Evolutionary conservation across 225 moss, liverwort and hornwort genomes (phyloP).

Genomic region (Takakia lepidozioides): DNA sequence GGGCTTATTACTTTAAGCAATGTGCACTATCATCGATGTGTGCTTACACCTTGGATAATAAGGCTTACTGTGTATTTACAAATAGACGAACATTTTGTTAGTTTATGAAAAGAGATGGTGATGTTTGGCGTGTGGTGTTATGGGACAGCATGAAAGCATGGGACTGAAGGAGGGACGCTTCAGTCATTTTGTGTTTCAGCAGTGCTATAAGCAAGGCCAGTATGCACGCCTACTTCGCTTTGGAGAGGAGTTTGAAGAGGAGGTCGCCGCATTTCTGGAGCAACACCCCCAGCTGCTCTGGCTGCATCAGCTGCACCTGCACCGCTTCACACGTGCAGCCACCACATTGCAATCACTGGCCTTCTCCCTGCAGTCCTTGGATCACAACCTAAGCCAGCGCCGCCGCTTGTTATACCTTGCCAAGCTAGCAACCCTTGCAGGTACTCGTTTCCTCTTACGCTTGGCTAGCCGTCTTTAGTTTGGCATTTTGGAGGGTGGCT

Average conservation of each 20-base stretch:
- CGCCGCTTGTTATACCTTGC: slow-evolving; percentile 78
- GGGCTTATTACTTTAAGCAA: too few species aligned
- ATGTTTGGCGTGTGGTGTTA: too few species aligned
- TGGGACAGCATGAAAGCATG: slow-evolving; percentile 91
- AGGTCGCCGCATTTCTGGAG: slow-evolving; percentile 74
- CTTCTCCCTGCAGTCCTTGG: slow-evolving; percentile 43
- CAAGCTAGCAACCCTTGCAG: slow-evolving; percentile 80
- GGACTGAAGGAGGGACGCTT: slow-evolving; percentile 95
- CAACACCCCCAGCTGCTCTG: slow-evolving; percentile 75
- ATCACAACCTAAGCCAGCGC: slow-evolving; percentile 53
- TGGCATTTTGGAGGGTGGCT: too few species aligned
- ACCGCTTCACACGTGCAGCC: slow-evolving; percentile 61
- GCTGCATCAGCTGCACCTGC: slow-evolving; percentile 82
- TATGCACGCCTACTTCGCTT: slow-evolving; percentile 77
- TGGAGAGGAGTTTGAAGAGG: slow-evolving; percentile 95
- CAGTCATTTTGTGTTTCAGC: slow-evolving; percentile 89
- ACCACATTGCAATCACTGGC: slow-evolving; percentile 71
- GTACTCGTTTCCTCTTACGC: too few species aligned
- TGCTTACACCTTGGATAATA: too few species aligned
- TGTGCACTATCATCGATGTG: too few species aligned
- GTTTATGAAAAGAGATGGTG: too few species aligned
- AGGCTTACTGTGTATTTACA: too few species aligned
- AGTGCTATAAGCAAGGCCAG: slow-evolving; percentile 68
- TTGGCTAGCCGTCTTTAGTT: too few species aligned
- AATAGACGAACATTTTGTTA: too few species aligned